Base-by-base conservation (phyloP, 2,329 filamentous ascomycete genomes). In the Bertia moriformis region DNA sequence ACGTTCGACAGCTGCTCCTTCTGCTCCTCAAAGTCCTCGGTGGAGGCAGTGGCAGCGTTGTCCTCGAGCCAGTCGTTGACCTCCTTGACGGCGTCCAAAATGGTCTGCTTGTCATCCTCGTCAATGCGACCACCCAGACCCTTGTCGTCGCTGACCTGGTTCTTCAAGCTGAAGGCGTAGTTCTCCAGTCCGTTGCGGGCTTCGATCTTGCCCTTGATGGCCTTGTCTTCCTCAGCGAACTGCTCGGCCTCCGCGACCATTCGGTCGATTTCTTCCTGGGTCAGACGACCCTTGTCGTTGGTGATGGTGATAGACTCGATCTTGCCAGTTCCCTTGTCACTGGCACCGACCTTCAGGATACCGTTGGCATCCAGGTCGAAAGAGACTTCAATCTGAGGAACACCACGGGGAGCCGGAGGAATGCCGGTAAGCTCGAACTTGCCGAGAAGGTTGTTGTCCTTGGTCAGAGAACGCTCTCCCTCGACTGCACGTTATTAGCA, bases 211-310 rank as follows among this genome's bases (percentile, higher is more conserved):
- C 91, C 85, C 59, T 87, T 86, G 56, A 85, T 93, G 46, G 88
- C 88, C 78, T 96, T 96, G 72, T 98, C 91, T 68, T 96, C 91
- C 64, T 98, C 91, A 57, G 91, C 91, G 61, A 88, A 96, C 69
- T 95, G 85, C 78, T 96, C 91, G 44, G 91, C 91, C 67, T 98
- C 91, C 51, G 82, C 79, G 47, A 98, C 87, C 91, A 98, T 98
- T 63, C 91, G 91, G 64, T 96, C 89, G 52, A 98, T 98, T 65
- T 98, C 91, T 51, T 98, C 91, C 56, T 83, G 82, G 53, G 83
- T 87, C 39, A 98, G 81, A 61, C 91, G 89, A 50, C 91, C 91
- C 80, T 96, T 96, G 69, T 98, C 91, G 69, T 98, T 96, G 68
- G 83, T 96, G 60, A 98, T 98, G 52, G 91, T 96, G 63, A 98